Conservation (phyloP, 2,329 filamentous ascomycete genomes). For the Apiospora aurea region DNA sequence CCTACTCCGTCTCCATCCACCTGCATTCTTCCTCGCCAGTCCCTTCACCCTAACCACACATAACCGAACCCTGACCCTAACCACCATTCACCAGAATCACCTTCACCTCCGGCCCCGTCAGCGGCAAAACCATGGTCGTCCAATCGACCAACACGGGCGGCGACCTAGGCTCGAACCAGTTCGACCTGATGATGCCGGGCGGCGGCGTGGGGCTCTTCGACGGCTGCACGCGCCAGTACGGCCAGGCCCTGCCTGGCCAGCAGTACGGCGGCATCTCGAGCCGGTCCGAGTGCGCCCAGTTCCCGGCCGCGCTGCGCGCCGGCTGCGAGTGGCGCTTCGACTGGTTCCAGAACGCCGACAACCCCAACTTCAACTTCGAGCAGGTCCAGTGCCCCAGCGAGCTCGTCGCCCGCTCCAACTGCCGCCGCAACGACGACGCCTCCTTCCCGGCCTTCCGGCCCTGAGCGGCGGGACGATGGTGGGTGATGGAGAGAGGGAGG, state of each 20-base stretch:
- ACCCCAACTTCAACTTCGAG: slow-evolving; percentile 53
- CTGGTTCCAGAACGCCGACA: slow-evolving; percentile 58
- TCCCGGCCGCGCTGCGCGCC: slow-evolving; percentile 50
- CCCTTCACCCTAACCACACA: too few species aligned
- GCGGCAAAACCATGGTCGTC: slow-evolving; percentile 63
- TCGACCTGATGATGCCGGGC: slow-evolving; percentile 57
- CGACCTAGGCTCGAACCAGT: slow-evolving; percentile 59
- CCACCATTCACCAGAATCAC: slow-evolving; percentile 31
- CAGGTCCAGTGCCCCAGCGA: slow-evolving; percentile 56
- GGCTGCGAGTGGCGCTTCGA: slow-evolving; percentile 62
- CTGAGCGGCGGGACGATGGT: background rate
- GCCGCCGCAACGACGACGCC: slow-evolving; percentile 38
- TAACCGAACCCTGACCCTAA: background rate
- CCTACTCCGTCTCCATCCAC: background rate
- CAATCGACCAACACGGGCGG: slow-evolving; percentile 64
- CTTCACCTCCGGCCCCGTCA: slow-evolving; percentile 50
- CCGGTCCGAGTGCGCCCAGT: slow-evolving; percentile 49
- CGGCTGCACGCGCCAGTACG: slow-evolving; percentile 52
- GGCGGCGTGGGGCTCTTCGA: slow-evolving; percentile 58
- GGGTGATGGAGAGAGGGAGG: too few species aligned
- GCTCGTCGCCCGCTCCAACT: slow-evolving; percentile 52
- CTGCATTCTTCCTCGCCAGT: background rate
- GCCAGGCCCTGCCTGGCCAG: slow-evolving; percentile 46
- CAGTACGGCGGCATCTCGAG: slow-evolving; percentile 56
- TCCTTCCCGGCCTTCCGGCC: slow-evolving; percentile 26